Conservation (phyloP, 306 rosid species). For the Astragalus glycyphyllos region DNA sequence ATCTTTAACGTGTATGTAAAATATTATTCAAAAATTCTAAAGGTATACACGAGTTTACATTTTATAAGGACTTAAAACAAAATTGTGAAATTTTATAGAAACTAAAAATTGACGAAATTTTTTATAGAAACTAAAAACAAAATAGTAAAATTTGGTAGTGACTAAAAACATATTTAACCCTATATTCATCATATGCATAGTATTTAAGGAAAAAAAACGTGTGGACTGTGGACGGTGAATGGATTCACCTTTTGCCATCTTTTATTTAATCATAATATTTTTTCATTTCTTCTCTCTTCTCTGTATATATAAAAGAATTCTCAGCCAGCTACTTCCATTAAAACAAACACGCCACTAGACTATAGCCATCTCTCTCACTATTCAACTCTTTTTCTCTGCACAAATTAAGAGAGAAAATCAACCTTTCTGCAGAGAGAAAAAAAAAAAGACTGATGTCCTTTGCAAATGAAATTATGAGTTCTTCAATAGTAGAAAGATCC, state of each 20-base stretch:
- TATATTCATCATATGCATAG: no score
- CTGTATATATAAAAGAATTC: constrained; percentile 33
- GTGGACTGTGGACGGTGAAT: constrained; percentile 79
- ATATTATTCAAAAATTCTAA: no score
- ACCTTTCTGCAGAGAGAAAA: not conserved
- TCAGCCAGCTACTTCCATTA: constrained; percentile 16
- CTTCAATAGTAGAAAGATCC: constrained; percentile 56
- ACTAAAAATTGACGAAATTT: no score
- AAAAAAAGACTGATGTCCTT: constrained; percentile 53
- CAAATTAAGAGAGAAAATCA: not conserved
- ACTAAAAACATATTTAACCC: no score
- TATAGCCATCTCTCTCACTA: not conserved
- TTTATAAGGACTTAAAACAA: no score
- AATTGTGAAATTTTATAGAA: no score
- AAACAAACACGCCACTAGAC: constrained; percentile 34
- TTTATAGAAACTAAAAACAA: no score
- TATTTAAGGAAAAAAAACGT: constrained; percentile 46
- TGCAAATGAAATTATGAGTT: constrained; percentile 58
- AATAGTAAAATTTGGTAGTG: no score
- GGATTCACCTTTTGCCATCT: constrained; percentile 33
- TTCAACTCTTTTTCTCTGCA: constrained; percentile 27
- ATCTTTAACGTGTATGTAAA: no score
- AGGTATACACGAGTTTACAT: no score
- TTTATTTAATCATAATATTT: constrained; percentile 17
- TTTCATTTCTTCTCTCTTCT: not conserved